Percentiles rank a stretch among this genome's conserved stretches.
phyloP scores from a whole-genome alignment of 352 stramenopile species.

The Pythium brachiatum region DNA sequence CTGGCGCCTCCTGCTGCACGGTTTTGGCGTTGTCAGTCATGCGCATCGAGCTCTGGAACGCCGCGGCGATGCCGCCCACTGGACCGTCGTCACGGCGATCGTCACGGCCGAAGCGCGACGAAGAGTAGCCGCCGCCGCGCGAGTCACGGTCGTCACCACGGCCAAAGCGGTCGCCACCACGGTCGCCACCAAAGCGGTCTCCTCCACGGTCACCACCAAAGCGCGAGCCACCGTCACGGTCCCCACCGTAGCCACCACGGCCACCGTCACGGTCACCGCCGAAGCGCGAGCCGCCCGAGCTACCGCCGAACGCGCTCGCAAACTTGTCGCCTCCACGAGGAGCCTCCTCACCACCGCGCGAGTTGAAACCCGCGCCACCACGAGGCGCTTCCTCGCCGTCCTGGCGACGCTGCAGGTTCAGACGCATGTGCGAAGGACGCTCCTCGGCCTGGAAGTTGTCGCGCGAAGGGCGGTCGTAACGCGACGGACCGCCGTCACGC shows the following conservation, averaged over 20 bases:
- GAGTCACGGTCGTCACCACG: conserved; percentile 17
- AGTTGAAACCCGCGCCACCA: conserved; percentile 28
- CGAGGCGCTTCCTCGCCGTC: neutral
- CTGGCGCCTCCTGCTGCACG: neutral
- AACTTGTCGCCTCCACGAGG: conserved; percentile 38
- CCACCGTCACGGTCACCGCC: conserved; percentile 15
- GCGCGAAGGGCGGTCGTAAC: conserved; percentile 63
- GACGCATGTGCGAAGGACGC: conserved; percentile 68
- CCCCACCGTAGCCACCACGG: neutral
- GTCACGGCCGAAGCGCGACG: conserved; percentile 26
- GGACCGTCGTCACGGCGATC: conserved; percentile 30
- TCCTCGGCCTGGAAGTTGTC: conserved; percentile 59
- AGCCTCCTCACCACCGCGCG: neutral
- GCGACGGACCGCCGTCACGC: conserved; percentile 41
- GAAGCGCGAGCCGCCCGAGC: conserved; percentile 9
- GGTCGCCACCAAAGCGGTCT: conserved; percentile 20
- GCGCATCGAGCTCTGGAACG: conserved; percentile 42
- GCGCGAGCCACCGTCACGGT: conserved; percentile 5
- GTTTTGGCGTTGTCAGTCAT: conserved; percentile 27
- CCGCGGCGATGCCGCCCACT: conserved; percentile 35
- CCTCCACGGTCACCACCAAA: conserved; percentile 22
- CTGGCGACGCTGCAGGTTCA: conserved; percentile 64
- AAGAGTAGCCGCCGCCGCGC: conserved; percentile 12
- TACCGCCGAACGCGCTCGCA: conserved; percentile 36
- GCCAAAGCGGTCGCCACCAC: conserved; percentile 12